These are phyloP conservation scores for Lodderomyces margitis DNA, from an alignment of 1,139 yeast genomes.

Conservation along the genomic window DNA sequence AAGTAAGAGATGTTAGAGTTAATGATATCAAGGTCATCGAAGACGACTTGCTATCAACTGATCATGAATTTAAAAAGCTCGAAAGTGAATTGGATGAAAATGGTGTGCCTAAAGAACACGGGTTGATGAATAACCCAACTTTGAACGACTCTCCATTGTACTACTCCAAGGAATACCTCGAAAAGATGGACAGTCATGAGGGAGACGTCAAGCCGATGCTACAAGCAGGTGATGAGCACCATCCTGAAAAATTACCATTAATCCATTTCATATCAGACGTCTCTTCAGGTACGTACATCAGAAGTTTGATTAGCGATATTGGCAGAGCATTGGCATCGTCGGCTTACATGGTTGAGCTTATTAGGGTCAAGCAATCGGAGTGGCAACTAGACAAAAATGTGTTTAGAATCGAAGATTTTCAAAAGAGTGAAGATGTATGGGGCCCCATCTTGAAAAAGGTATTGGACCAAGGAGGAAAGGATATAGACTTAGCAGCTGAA, in stretches of 20 bases:
- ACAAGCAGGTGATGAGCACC: constrained; percentile 23
- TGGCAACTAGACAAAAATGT: constrained; percentile 78
- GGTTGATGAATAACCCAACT: constrained; percentile 54
- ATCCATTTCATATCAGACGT: constrained; percentile 75
- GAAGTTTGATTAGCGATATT: constrained; percentile 85
- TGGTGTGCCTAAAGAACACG: constrained; percentile 48
- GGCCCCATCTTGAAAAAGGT: constrained; percentile 58
- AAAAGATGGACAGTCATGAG: constrained; percentile 32
- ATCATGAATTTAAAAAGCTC: constrained; percentile 56
- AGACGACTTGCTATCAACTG: constrained; percentile 50
- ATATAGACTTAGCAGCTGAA: constrained; percentile 26
- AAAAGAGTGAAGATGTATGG: constrained; percentile 64
- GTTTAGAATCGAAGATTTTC: constrained; percentile 64
- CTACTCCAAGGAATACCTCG: constrained; percentile 53
- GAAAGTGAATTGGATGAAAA: constrained; percentile 52
- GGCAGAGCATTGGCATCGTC: constrained; percentile 80
- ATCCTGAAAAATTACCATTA: constrained; percentile 51
- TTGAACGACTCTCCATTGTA: constrained; percentile 60
- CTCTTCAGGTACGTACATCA: constrained; percentile 92
- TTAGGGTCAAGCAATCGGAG: constrained; percentile 72
- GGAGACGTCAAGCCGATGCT: constrained; percentile 28
- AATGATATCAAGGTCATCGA: constrained; percentile 51
- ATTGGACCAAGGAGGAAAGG: constrained; percentile 30
- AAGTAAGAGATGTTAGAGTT: constrained; percentile 70
- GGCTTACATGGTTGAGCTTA: constrained; percentile 86